Evolutionary conservation across 441 rosid species (phyloP), one percentile per base, ranked within the genome.

Genomic region (Erodium trifolium): DNA sequence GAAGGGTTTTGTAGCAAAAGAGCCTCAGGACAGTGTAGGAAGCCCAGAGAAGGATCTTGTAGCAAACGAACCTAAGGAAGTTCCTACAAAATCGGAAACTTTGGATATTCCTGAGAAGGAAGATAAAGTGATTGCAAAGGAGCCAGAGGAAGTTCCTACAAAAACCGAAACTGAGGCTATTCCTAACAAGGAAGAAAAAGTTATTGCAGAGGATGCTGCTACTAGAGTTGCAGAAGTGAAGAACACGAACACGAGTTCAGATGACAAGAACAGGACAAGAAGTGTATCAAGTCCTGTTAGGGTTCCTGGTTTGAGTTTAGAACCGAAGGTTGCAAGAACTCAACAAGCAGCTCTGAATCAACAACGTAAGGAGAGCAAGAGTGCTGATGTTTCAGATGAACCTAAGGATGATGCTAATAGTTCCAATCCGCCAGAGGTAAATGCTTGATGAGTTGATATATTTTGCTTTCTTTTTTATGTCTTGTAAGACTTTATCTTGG

Each of bases 241-340:
- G 23, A 72, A 76, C 5, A 70, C 5, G 37, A 5, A 5, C 5
- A 3, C 69, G 60, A 79, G 17, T 49, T 65, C 68, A 9, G 76
- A 78, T 68, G 19, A 73, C 29, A 79, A 37, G 75, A 73, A 67
- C 73, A 72, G 70, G 72, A 65, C 74, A 35, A 18, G 31, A 16
- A 19, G 35, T 16, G 81, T 69, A 65, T 88, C 70, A 75, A 83
- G 63, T 73, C 81, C 88, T 62, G 85, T 88, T 75, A 80, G 84
- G 76, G 90, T 87, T 19, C 97, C 93, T 29, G 97, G 92, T 14
- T 78, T 86, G 77, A 59, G 77, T 67, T 71, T 82, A 39, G 47
- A 41, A 41, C 55, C 84, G 66, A 73, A 60, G 4, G 47, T 49
- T 55, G 72, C 77, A 9, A 41, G 11, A 70, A 65, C 45, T 18